Evolutionary conservation across 1,139 yeast genomes (phyloP).

Genomic region (Hyphopichia pseudoburtonii): DNA sequence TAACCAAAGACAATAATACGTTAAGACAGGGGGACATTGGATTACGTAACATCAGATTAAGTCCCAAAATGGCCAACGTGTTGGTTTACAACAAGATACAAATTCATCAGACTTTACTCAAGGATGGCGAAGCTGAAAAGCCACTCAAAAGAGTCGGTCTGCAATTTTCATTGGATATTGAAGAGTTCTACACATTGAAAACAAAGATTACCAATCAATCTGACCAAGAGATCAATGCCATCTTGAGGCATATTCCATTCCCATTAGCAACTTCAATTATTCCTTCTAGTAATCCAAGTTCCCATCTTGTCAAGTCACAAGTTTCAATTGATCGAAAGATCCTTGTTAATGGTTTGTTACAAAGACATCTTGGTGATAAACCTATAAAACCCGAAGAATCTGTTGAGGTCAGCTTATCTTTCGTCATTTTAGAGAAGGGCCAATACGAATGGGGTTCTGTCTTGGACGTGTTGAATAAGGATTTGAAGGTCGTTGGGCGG

Average conservation of each 20-base stretch:
- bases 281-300: slow-evolving; percentile 12
- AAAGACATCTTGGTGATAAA: slow-evolving; percentile 42
- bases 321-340: slow-evolving; percentile 51
- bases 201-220: slow-evolving; percentile 50
- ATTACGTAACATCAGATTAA: slow-evolving; percentile 62
- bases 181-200: slow-evolving; percentile 50
- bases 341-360: slow-evolving; percentile 65
- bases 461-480: slow-evolving; percentile 47
- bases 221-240: slow-evolving; percentile 45
- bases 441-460: slow-evolving; percentile 79
- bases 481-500: slow-evolving; percentile 23
- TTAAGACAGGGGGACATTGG: slow-evolving; percentile 59
- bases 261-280: slow-evolving; percentile 25
- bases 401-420: slow-evolving; percentile 46
- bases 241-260: slow-evolving; percentile 66
- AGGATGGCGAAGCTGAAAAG: neutral
- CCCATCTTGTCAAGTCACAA: slow-evolving; percentile 16
- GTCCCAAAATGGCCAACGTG: slow-evolving; percentile 50
- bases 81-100: slow-evolving; percentile 50
- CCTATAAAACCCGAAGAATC: slow-evolving; percentile 44
- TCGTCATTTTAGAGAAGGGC: slow-evolving; percentile 66
- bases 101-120: slow-evolving; percentile 24
- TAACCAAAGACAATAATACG: slow-evolving; percentile 12
- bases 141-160: slow-evolving; percentile 13
- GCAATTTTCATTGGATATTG: slow-evolving; percentile 31